Evolutionary conservation across 176 grass and related monocot species (phyloP), one percentile per base, ranked within the genome.

Genomic region (Oryza officinalis): DNA sequence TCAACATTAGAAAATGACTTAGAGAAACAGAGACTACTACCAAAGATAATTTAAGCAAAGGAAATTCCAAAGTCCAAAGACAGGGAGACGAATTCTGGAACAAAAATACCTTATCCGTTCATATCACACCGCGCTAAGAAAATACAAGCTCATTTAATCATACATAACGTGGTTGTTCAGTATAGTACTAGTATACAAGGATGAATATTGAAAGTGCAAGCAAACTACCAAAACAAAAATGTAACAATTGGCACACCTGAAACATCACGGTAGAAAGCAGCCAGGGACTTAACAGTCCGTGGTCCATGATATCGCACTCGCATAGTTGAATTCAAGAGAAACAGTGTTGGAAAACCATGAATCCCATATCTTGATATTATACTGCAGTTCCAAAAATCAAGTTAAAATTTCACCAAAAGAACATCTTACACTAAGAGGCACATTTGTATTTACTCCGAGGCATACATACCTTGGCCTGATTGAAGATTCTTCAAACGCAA

Each of bases 321-420:
- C 92, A 95, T 92, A n/a, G 96, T 95, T 2, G 96, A 98, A 87
- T 95, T 98, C 52, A 98, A 85, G 74, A 98, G 90, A 86, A 98
- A 90, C 2, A 98, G 85, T 69, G 96, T 98, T 75, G 96, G 96
- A 74, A 93, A 98, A 75, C 95, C 96, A 90, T 98, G 93, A 72
- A 98, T 94, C 38, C 96, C 91, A 22, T 98, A 93, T 84, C 93
- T 93, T n/a, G 96, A 94, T 60, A 98, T 90, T 84, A 95, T 92
- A 83, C 95, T 98, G 85, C 84, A 86, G 45, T 80, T 79, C 66
- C 46, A 52, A 80, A 79, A 38, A 54, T 76, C 20, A 67, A 72
- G 74, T 73, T 63, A 60, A 64, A 27, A 89, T 67, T 59, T 49
- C 80, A 77, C 47, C 11, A 27, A 84, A 86, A 63, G 12, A 63